Evolutionary conservation across 768 basidiomycete species (phyloP).

Genomic region (Boletus coccyginus): DNA sequence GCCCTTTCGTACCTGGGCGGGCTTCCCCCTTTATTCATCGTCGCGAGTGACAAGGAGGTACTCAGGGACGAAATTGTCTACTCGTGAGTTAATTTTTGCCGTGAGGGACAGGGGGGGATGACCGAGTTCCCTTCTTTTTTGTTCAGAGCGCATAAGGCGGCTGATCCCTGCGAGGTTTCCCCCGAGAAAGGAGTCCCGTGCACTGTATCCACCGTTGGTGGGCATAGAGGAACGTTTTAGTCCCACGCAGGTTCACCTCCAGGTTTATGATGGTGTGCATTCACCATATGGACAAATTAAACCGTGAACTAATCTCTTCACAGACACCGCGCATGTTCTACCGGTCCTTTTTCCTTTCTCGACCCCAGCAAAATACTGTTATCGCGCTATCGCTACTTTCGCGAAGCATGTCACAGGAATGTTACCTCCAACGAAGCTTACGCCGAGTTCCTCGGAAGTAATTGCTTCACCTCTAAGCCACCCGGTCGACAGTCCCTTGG

Average conservation of each 20-base stretch:
- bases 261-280: constrained; percentile 79
- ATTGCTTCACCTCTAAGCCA: not conserved
- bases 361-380: constrained; percentile 77
- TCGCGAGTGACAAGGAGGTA: constrained; percentile 89
- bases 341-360: constrained; percentile 76
- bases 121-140: not conserved
- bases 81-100: constrained; percentile 45
- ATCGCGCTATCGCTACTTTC: constrained; percentile 73
- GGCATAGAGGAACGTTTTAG: constrained; percentile 50
- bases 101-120: not conserved
- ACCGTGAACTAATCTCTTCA: constrained; percentile 1
- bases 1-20: constrained; percentile 84
- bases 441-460: constrained; percentile 11
- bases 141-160: constrained; percentile 87
- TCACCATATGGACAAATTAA: constrained; percentile 20
- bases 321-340: constrained; percentile 70
- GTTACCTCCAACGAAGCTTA: constrained; percentile 10
- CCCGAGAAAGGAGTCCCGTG: constrained; percentile 40
- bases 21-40: constrained; percentile 80
- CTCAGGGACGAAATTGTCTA: constrained; percentile 91
- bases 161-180: constrained; percentile 72
- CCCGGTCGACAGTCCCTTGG: constrained; percentile 1
- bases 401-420: constrained; percentile 62
- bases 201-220: constrained; percentile 54
- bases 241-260: constrained; percentile 86